Conservation (phyloP, 2,329 filamentous ascomycete species). For the Aspergillus japonicus region DNA sequence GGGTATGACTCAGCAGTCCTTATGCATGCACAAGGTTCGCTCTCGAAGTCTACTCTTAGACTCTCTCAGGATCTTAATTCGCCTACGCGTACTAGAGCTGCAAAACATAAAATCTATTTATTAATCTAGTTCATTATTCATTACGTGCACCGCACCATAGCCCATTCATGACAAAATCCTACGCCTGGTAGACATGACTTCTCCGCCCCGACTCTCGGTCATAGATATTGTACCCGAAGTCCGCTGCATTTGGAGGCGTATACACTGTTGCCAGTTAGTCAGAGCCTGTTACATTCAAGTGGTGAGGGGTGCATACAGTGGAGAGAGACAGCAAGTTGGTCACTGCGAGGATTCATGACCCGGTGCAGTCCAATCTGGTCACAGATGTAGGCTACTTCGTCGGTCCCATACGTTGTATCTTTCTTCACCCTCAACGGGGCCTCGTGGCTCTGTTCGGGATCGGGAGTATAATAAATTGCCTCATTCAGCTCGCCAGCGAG, state of each 20-base stretch:
- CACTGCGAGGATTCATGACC: conserved; percentile 28
- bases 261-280: conserved; percentile 23
- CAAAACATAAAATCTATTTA: not conserved
- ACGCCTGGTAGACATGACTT: conserved; percentile 29
- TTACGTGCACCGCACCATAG: not conserved
- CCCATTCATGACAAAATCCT: not conserved
- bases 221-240: conserved; percentile 35
- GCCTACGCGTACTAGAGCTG: not conserved
- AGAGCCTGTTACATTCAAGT: not conserved
- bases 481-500: conserved; percentile 31
- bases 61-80: not conserved
- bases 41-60: too few relatives aligned
- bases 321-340: conserved; percentile 32
- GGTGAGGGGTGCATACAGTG: conserved; percentile 24
- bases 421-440: conserved; percentile 27
- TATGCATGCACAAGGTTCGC: not conserved
- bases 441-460: not conserved
- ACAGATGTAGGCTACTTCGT: conserved; percentile 36
- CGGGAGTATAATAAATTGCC: conserved; percentile 27
- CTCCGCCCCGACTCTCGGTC: conserved; percentile 29
- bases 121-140: not conserved
- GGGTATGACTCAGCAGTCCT: not conserved
- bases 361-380: conserved; percentile 35
- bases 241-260: conserved; percentile 34
- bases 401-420: conserved; percentile 22